phyloP scores from a whole-genome alignment of 2,329 filamentous ascomycete genomes.

The Claviceps africana region DNA sequence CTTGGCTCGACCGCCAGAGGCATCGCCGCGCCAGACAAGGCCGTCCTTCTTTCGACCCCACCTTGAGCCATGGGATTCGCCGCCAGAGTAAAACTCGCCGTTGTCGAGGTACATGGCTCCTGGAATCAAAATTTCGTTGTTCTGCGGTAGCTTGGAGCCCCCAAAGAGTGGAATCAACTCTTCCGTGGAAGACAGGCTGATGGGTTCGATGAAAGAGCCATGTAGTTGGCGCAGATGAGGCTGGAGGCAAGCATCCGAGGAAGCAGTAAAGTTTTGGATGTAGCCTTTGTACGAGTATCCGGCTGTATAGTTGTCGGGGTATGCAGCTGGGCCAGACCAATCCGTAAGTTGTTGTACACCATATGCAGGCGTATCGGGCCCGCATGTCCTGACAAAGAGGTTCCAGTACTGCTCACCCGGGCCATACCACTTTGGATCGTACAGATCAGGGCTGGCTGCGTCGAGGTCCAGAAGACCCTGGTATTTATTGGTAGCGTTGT shows the following conservation, averaged over 20 bases:
- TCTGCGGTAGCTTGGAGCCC: conserved; percentile 47
- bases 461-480: conserved; percentile 27
- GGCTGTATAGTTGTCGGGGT: conserved; percentile 21
- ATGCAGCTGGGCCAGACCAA: conserved; percentile 18
- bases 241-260: conserved; percentile 45
- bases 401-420: conserved; percentile 43
- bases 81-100: conserved; percentile 45
- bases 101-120: conserved; percentile 49
- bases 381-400: conserved; percentile 40
- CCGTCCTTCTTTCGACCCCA: conserved; percentile 44
- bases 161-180: conserved; percentile 47
- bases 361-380: conserved; percentile 26
- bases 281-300: conserved; percentile 31
- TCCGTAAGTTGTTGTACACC: conserved; percentile 25
- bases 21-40: conserved; percentile 51
- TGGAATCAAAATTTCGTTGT: conserved; percentile 51
- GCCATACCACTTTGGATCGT: conserved; percentile 34
- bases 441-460: conserved; percentile 17
- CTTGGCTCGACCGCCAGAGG: conserved; percentile 41
- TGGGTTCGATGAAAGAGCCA: conserved; percentile 42
- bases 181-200: conserved; percentile 35
- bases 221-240: conserved; percentile 37
- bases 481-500: conserved; percentile 29
- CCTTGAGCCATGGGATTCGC: conserved; percentile 35
- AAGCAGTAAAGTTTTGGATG: conserved; percentile 43